Conservation (phyloP, 306 rosid species). For the Quercus parvula region DNA sequence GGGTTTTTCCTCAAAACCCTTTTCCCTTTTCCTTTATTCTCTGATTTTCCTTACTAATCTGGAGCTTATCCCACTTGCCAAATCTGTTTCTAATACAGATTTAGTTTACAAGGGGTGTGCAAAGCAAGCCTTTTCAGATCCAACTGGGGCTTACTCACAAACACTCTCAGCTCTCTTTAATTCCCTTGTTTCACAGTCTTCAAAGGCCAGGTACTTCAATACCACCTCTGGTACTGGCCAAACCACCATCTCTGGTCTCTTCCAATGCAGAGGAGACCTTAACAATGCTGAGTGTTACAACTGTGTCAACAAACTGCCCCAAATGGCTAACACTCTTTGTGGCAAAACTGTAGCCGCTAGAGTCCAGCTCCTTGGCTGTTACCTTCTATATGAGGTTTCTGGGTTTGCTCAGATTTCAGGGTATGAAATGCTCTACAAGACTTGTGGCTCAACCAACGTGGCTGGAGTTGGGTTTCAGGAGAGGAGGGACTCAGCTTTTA, state of each 20-base stretch:
- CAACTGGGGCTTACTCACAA: constrained; percentile 77
- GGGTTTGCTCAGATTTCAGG: constrained; percentile 89
- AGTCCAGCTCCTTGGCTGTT: constrained; percentile 82
- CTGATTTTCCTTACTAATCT: constrained; percentile 26
- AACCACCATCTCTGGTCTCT: constrained; percentile 61
- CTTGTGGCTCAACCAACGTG: constrained; percentile 60
- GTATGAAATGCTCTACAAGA: constrained; percentile 69
- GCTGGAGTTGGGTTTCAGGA: constrained; percentile 82
- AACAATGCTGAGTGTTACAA: constrained; percentile 63
- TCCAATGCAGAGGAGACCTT: constrained; percentile 94
- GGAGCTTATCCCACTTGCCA: constrained; percentile 33
- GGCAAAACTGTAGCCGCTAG: constrained; percentile 79
- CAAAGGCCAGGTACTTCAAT: constrained; percentile 69
- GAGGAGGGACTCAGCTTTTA: constrained; percentile 73
- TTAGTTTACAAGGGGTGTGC: constrained; percentile 92
- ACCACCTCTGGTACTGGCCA: constrained; percentile 65
- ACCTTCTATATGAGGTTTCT: constrained; percentile 67
- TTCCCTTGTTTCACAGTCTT: constrained; percentile 66
- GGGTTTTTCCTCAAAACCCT: constrained; percentile 45
- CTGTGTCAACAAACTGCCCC: constrained; percentile 79
- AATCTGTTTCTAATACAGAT: constrained; percentile 64
- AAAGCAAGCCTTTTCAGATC: constrained; percentile 77
- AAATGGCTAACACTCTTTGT: constrained; percentile 50
- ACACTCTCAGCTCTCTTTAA: constrained; percentile 75
- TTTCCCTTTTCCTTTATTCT: constrained; percentile 33